phyloP scores from a whole-genome alignment of 345 rosid species.

The Pseudoturritis turrita region DNA sequence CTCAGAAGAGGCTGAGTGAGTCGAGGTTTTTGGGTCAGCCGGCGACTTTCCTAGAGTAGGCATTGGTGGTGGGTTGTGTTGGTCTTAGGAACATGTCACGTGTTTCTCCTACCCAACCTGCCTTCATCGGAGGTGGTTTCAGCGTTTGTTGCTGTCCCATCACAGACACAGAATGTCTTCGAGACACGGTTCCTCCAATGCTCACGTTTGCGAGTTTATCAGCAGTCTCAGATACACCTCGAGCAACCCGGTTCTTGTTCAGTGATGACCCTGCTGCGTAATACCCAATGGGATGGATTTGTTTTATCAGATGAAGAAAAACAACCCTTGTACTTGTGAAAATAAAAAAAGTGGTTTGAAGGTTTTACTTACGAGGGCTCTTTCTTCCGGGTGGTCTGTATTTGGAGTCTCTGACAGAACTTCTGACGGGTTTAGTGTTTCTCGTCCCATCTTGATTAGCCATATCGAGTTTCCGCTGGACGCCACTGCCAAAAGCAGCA shows the following conservation, averaged over 20 bases:
- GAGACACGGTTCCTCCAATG: constrained; percentile 34
- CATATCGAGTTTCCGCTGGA: constrained; percentile 69
- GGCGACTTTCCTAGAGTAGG: constrained; percentile 51
- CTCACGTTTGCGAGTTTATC: constrained; percentile 52
- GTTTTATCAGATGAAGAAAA: background rate
- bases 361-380: constrained; percentile 62
- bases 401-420: constrained; percentile 43
- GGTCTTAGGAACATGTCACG: constrained; percentile 51
- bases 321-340: background rate
- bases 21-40: constrained; percentile 34
- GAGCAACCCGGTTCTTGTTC: constrained; percentile 36
- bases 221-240: constrained; percentile 47
- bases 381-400: constrained; percentile 77
- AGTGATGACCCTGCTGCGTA: constrained; percentile 29
- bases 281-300: background rate
- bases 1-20: background rate
- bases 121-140: constrained; percentile 57
- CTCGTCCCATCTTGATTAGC: constrained; percentile 54
- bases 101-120: constrained; percentile 58
- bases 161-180: constrained; percentile 37
- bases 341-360: background rate
- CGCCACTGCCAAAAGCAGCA: constrained; percentile 54
- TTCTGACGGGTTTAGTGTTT: constrained; percentile 43
- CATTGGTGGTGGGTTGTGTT: constrained; percentile 42
- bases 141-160: constrained; percentile 26